Conservation (phyloP, 2,329 filamentous ascomycete genomes). For the Sodiomyces alkalinus region DNA sequence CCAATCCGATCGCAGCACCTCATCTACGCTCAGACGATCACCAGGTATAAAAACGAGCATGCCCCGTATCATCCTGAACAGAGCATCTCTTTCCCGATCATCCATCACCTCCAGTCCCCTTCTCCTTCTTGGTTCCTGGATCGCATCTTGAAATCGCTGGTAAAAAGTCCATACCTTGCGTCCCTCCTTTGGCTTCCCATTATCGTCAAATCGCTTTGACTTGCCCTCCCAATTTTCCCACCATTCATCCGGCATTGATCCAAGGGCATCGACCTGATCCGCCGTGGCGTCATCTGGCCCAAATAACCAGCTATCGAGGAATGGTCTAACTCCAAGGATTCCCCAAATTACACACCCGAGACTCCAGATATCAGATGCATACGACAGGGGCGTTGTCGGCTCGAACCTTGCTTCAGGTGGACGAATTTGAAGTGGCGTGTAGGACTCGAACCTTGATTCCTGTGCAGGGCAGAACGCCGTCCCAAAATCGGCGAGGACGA, state of each 20-base stretch:
- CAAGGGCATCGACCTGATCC: slow-evolving; percentile 17
- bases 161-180: slow-evolving; percentile 11
- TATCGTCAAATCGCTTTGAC: slow-evolving; percentile 4
- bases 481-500: slow-evolving; percentile 18
- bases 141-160: slow-evolving; percentile 14
- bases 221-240: slow-evolving; percentile 6
- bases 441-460: slow-evolving; percentile 11
- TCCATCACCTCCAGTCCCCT: slow-evolving; percentile 2
- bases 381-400: slow-evolving; percentile 15
- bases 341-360: slow-evolving; percentile 20
- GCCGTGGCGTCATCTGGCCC: slow-evolving; percentile 14
- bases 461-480: slow-evolving; percentile 15
- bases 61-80: slow-evolving; percentile 6
- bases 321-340: slow-evolving; percentile 15
- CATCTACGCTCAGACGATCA: slow-evolving; percentile 6
- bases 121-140: slow-evolving; percentile 13
- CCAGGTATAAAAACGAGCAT: slow-evolving; percentile 8
- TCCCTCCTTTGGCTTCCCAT: slow-evolving; percentile 3
- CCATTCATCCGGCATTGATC: slow-evolving; percentile 8
- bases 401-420: slow-evolving; percentile 22
- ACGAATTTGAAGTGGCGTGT: slow-evolving; percentile 14
- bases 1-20: slow-evolving; percentile 7
- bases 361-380: slow-evolving; percentile 23
- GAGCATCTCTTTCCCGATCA: slow-evolving; percentile 5
- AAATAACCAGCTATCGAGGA: slow-evolving; percentile 13